These are phyloP conservation scores for Dipteronia dyeriana DNA, from an alignment of 345 rosid species.

Conservation along the genomic window DNA sequence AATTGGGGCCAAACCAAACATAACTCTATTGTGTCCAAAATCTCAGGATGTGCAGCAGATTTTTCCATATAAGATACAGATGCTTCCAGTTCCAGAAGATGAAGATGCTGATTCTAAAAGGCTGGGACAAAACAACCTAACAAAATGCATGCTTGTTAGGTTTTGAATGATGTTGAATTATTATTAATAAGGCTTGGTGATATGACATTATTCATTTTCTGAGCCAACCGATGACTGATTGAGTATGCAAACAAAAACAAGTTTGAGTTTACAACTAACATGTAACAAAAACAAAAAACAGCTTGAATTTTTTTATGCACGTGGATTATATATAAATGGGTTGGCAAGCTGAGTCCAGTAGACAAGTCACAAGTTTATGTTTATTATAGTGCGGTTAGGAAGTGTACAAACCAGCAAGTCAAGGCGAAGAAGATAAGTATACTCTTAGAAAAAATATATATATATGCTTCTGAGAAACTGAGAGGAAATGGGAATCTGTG, in stretches of 20 bases:
- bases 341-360: too few species aligned
- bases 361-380: too few species aligned
- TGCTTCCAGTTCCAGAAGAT: not conserved
- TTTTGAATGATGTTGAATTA: not conserved
- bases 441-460: not conserved
- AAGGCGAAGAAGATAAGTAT: not conserved
- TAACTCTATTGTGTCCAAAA: not conserved
- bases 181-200: not conserved
- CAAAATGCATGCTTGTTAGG: not conserved
- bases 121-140: not conserved
- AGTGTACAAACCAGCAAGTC: too few species aligned
- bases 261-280: too few species aligned
- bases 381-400: too few species aligned
- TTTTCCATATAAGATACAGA: not conserved
- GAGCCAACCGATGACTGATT: too few species aligned
- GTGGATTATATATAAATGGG: too few species aligned
- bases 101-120: too few species aligned
- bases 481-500: not conserved
- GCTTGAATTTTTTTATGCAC: too few species aligned
- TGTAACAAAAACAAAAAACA: too few species aligned
- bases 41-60: not conserved
- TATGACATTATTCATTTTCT: too few species aligned
- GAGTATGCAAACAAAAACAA: too few species aligned
- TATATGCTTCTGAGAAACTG: not conserved
- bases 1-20: not conserved